phyloP scores from a whole-genome alignment of 306 rosid species.

The Echinosophora koreensis region DNA sequence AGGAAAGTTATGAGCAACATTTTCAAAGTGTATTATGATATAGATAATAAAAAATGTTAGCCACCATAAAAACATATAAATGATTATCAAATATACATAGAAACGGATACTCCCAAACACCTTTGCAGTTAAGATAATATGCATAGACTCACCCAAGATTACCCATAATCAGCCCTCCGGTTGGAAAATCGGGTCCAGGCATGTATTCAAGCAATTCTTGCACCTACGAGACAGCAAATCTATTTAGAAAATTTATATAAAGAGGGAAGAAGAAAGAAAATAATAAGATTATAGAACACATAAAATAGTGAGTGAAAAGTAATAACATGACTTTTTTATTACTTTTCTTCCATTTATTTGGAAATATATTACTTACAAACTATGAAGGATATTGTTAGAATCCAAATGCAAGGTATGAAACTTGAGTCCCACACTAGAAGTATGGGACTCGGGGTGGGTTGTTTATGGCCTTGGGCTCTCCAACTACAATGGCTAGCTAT shows the following conservation, averaged over 20 bases:
- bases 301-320: constrained; percentile 12
- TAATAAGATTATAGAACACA: not conserved
- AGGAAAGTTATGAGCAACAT: constrained; percentile 25
- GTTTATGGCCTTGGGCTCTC: too few species aligned
- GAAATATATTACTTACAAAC: not conserved
- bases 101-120: constrained; percentile 15
- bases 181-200: constrained; percentile 99
- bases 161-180: constrained; percentile 99
- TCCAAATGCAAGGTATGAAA: too few species aligned
- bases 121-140: not conserved
- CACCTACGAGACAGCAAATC: constrained; percentile 61
- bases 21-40: constrained; percentile 15
- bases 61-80: not conserved
- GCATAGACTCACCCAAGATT: constrained; percentile 77
- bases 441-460: too few species aligned
- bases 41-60: constrained; percentile 8
- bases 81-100: not conserved
- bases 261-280: not conserved
- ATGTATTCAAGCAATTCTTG: constrained; percentile 99
- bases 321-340: not conserved
- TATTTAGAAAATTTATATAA: constrained; percentile 23
- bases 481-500: too few species aligned
- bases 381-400: not conserved
- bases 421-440: too few species aligned
- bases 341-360: not conserved